Evolutionary conservation across 495 filamentous ascomycete genomes (phyloP).

Genomic region (Melanomma pulvis-pyrius): DNA sequence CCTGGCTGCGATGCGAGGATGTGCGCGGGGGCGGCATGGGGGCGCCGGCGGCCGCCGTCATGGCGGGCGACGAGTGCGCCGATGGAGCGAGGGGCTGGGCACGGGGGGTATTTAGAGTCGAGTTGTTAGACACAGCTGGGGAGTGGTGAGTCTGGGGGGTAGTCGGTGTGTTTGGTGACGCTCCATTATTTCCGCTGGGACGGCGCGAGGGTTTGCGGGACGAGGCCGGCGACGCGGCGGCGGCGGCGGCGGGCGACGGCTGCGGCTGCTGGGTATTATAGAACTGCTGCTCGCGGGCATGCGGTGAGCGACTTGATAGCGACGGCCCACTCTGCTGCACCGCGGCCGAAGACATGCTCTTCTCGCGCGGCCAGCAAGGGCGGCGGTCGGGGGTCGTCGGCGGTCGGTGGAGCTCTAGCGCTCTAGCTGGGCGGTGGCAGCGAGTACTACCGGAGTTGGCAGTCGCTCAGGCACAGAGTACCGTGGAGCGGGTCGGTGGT

Average conservation of each 20-base stretch:
- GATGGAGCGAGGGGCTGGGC: conserved; percentile 48
- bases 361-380: not conserved
- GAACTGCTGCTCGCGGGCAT: conserved; percentile 47
- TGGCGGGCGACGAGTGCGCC: conserved; percentile 48
- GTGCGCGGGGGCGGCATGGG: conserved; percentile 64
- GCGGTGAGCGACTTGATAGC: conserved; percentile 37
- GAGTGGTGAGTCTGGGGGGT: conserved; percentile 47
- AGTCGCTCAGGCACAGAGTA: conserved; percentile 2
- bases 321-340: conserved; percentile 44
- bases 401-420: not conserved
- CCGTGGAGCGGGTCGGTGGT: not conserved
- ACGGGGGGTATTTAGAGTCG: conserved; percentile 51
- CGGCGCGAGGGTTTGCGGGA: conserved; percentile 54
- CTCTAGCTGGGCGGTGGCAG: not conserved
- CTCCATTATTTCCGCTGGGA: conserved; percentile 61
- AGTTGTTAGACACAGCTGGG: conserved; percentile 39
- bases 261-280: conserved; percentile 43
- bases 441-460: no score
- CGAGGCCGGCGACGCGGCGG: conserved; percentile 28
- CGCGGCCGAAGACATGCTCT: conserved; percentile 44
- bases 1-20: conserved; percentile 54
- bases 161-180: conserved; percentile 48
- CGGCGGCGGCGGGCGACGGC: conserved; percentile 46
- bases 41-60: conserved; percentile 46
- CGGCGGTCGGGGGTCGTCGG: not conserved